Evolutionary conservation across 257 asterid genomes (phyloP), one percentile per base, ranked within the genome.

Genomic region (Nicotiana benthamiana): DNA sequence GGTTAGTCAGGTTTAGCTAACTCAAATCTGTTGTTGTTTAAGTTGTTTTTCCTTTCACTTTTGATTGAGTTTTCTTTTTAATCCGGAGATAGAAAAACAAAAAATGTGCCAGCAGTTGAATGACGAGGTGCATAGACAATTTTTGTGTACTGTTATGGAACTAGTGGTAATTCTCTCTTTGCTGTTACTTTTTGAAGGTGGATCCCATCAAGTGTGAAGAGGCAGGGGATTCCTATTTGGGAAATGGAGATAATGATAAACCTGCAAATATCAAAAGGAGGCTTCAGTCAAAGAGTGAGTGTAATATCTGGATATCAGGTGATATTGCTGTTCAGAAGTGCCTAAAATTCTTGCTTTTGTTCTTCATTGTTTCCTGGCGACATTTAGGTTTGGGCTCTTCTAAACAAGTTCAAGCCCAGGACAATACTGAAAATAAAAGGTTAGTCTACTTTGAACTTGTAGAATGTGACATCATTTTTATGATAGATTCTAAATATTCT

Each of bases 391-490:
- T 76, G 75, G 83, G 84, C 84, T 76, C 87, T 78, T 81, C 87
- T 36, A 59, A 48, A 40, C 87, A 80, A 80, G 83, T 83, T 48
- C 82, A 79, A 68, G 63, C 84, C 9, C 66, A 79, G 84, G 89
- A 84, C 60, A 87, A 52, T 51, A 74, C 85, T 79, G 87, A 67
- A 83, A 87, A 62, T 56, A 88, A 85, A 84, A 87, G 95, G 97
- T 89, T 48, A 36, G 85, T 77, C 66, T n/a, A n/a, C 57, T 34
- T 12, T 51, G 7, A 77, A 27, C 28, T 65, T 81, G 22, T 11
- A 26, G 56, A 60, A 59, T 76, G 79, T 36, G 24, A 67, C 26
- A 1, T 66, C 72, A 30, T 20, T 20, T 32, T 60, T 32, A 3
- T 7, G 62, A 24, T 70, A 15, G 72, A 20, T 61, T 61, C 10